Evolutionary conservation across 2,329 filamentous ascomycete genomes (phyloP), one percentile per base, ranked within the genome.

Genomic region (Cercospora nicotianae): DNA sequence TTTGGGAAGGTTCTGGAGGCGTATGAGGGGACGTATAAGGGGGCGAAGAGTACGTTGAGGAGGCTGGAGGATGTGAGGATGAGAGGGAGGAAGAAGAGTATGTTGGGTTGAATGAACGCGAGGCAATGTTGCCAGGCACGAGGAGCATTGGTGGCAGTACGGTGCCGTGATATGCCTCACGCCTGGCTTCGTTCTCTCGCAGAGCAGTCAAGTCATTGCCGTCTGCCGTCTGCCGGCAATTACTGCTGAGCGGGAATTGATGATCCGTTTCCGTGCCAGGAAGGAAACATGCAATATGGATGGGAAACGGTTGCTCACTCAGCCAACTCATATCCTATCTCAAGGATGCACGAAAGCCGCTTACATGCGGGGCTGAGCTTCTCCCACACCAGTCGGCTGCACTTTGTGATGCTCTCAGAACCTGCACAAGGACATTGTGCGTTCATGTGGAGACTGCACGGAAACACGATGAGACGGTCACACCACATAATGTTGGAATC

Each of bases 11-110:
- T 97, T 20, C 81, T 98, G 20, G 83, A 86, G 65, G 90, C 87
- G 2, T 99, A 99, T 81, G 86, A 82, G 62, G 85, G 86, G 72
- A 87, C 86, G 36, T 94, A 91, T 77, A 93, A 92, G 81, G 91
- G 91, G 16, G 91, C 91, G 0, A 86, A 83, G 66, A 83, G 87
- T 20, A 92, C 94, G 23, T 80, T 99, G 77, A 92, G 88, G 82
- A 91, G 90, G 78, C 80, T 99, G 69, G 93, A 97, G 78, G 94
- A 97, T 72, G 95, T 99, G 58, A 88, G 95, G 77, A 88, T 97
- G 89, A 89, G 95, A 79, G 95, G 95, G 3, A 86, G 95, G 78
- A 99, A 99, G 87, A 90, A 93, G 80, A 98, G 93, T 79, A 99
- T 99, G 95, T 79, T 99, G 73, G 95, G 95, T 30, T 98, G 82